Percentiles rank a stretch among this genome's conserved stretches.
These are phyloP conservation scores for Lasiosphaeris hirsuta DNA, from an alignment of 495 filamentous ascomycete species.

Conservation along the genomic window DNA sequence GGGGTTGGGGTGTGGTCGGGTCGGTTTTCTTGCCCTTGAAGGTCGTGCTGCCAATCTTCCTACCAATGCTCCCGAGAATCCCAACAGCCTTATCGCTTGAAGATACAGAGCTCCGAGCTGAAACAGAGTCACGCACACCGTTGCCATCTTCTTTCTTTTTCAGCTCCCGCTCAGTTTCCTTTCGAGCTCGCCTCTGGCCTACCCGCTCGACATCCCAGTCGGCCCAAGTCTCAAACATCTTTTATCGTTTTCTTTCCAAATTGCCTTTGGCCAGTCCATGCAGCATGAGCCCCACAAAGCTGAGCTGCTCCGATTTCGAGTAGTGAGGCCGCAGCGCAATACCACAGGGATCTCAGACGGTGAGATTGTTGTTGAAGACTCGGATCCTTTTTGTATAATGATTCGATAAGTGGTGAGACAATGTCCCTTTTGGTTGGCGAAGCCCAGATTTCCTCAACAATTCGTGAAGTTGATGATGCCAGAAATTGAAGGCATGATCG, in stretches of 20 bases:
- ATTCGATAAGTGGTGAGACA: too few relatives aligned
- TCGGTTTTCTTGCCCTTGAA: slow-evolving; percentile 24
- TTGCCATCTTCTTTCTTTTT: slow-evolving; percentile 29
- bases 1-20: slow-evolving; percentile 5
- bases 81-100: slow-evolving; percentile 31
- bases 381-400: too few relatives aligned
- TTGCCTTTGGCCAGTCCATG: neutral
- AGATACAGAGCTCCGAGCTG: slow-evolving; percentile 34
- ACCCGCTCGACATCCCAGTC: slow-evolving; percentile 45
- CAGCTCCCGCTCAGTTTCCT: slow-evolving; percentile 31
- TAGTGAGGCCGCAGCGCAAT: too few relatives aligned
- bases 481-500: too few relatives aligned
- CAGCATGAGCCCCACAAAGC: neutral
- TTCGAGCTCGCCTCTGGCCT: slow-evolving; percentile 40
- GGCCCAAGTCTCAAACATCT: slow-evolving; percentile 54
- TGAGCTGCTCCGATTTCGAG: neutral
- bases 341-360: too few relatives aligned
- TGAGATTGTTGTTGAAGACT: too few relatives aligned
- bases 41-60: slow-evolving; percentile 18
- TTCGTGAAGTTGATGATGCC: too few relatives aligned
- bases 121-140: slow-evolving; percentile 29
- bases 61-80: slow-evolving; percentile 29
- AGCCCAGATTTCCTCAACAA: too few relatives aligned
- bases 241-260: neutral
- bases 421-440: too few relatives aligned